Evolutionary conservation across 805 yeast genomes (phyloP).

Genomic region (Yamadazyma laniorum): DNA sequence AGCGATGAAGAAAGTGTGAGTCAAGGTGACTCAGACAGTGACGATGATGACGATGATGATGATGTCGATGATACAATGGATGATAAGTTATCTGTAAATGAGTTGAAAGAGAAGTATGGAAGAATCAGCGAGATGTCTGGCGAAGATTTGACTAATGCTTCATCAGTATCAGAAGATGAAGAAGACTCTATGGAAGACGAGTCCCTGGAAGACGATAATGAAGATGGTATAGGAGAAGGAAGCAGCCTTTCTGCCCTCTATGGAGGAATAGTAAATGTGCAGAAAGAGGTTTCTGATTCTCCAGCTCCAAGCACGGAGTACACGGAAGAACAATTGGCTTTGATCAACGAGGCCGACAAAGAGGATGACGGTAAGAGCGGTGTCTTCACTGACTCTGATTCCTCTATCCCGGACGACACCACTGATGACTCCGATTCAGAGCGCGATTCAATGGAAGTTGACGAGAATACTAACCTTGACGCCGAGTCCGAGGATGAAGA

Average conservation of each 20-base stretch:
- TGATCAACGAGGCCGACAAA: constrained; percentile 23
- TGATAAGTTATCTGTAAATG: constrained; percentile 50
- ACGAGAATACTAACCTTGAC: constrained; percentile 2
- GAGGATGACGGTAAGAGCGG: constrained; percentile 2
- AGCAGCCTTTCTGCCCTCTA: constrained; percentile 34
- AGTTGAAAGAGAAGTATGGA: constrained; percentile 56
- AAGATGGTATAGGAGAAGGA: constrained; percentile 13
- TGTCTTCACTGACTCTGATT: constrained; percentile 11
- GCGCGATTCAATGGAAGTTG: constrained; percentile 7
- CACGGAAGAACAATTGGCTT: constrained; percentile 30
- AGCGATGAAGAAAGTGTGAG: constrained; percentile 18
- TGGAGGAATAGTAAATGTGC: constrained; percentile 15
- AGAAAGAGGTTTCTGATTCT: constrained; percentile 17
- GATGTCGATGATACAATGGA: constrained; percentile 23
- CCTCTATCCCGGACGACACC: constrained; percentile 17
- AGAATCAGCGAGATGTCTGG: constrained; percentile 23
- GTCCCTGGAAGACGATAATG: constrained; percentile 10
- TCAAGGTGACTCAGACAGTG: constrained; percentile 16
- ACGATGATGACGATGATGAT: constrained; percentile 22
- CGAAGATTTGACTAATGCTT: constrained; percentile 15
- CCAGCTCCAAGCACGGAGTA: constrained; percentile 19
- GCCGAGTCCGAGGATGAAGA: constrained; percentile 13
- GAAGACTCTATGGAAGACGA: constrained; percentile 12
- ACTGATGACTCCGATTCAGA: constrained; percentile 16
- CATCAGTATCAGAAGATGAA: constrained; percentile 21